Evolutionary conservation across 345 rosid species (phyloP), one percentile per base, ranked within the genome.

Genomic region (Salix viminalis): DNA sequence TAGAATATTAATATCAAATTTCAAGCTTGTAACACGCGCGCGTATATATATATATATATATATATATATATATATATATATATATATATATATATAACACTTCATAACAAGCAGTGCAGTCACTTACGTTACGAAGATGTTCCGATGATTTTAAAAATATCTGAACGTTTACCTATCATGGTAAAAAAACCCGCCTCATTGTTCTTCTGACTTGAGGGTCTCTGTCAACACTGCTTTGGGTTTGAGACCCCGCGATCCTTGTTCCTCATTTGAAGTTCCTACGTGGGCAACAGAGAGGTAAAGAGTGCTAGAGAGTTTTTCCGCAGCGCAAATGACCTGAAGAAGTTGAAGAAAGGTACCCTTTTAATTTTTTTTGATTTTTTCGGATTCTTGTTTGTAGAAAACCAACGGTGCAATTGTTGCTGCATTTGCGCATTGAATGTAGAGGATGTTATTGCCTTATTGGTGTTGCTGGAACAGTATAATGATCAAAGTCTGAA

Each of bases 181-280:
- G 58, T 70, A 3, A 34, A 23, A 3, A 15, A 15, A 41, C 58
- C 36, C 16, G 8, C 48, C 28, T 48, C 4, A 71, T 67, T 36
- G 26, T 58, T 71, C 67, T 54, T 76, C 34, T 9, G n/a, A 39
- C 32, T 36, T 44, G 42, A 71, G 71, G 82, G 78, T 84, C 86
- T 50, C 67, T 58, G 28, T 87, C 89, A 75, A 28, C 15, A 13
- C 65, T 42, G 26, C 76, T 56, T 28, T 24, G 78, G 77, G 81
- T 69, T 71, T 81, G 54, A 67, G 90, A 70, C 83, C 86, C 89
- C 88, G 82, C 83, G 78, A 76, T 78, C 89, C 88, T 90, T 84
- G 90, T 85, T 46, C 71, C 61, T 75, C 7, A 75, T 28, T 36
- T 61, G 72, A 74, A 68, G 73, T 52, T 70, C 70, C 44, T 21